Percentiles rank a stretch among this genome's conserved stretches.
These are phyloP conservation scores for Ophiostoma triangulosporum DNA, from an alignment of 2,329 filamentous ascomycete species.

Conservation along the genomic window DNA sequence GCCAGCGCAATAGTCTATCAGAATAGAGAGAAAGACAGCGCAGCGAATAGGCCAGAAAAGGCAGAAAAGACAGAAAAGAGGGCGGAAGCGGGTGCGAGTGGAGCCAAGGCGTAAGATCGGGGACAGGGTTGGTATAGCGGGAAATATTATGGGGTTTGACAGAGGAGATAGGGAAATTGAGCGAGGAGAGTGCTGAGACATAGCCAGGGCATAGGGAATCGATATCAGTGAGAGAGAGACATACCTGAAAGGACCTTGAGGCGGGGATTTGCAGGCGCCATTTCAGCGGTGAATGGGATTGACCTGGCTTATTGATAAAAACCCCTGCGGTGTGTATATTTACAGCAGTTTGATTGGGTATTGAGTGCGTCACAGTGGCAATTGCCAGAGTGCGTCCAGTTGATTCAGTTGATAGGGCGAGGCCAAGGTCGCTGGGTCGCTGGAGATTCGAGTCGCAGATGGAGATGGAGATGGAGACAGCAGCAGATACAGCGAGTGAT, in stretches of 20 bases:
- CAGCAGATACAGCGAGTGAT: neutral
- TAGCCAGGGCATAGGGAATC: neutral
- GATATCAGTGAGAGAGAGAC: conserved; percentile 19
- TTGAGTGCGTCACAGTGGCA: too few species aligned
- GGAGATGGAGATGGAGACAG: neutral
- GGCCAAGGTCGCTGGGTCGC: too few species aligned
- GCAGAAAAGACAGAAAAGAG: too few species aligned
- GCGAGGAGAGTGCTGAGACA: neutral
- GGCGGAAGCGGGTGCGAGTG: conserved; percentile 3
- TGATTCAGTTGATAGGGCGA: too few species aligned
- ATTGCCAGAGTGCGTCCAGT: too few species aligned
- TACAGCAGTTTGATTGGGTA: too few species aligned
- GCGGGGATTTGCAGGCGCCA: conserved; percentile 47
- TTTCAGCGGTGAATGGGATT: conserved; percentile 24
- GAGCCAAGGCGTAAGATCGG: conserved; percentile 1
- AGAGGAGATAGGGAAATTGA: neutral
- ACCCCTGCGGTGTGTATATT: too few species aligned
- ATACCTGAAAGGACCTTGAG: conserved; percentile 48
- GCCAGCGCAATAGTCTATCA: conserved; percentile 1
- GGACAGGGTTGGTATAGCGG: conserved; percentile 9
- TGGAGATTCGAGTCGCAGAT: too few species aligned
- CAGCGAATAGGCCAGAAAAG: neutral
- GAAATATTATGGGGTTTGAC: conserved; percentile 14
- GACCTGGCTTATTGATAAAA: neutral
- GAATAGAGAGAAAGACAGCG: neutral